phyloP scores from a whole-genome alignment of 306 rosid species.

The Abrus pulchellus region DNA sequence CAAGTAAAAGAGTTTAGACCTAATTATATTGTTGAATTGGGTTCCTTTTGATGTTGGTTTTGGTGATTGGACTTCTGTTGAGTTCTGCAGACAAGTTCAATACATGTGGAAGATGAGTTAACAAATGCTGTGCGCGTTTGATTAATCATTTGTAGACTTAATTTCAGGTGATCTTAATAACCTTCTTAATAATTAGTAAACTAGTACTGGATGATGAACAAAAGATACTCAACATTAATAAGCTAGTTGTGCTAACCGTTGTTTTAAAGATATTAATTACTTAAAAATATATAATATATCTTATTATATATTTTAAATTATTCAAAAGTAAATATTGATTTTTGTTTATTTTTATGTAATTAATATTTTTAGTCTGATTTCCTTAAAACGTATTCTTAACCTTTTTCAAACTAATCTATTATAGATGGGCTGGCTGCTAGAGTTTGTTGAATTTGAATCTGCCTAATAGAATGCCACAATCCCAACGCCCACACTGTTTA shows the following conservation, averaged over 20 bases:
- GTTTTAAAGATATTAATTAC: not conserved
- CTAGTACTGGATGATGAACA: not conserved
- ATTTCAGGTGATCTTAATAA: no score
- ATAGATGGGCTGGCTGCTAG: not conserved
- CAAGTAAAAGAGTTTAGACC: conserved; percentile 18
- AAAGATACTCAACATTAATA: not conserved
- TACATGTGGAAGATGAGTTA: no score
- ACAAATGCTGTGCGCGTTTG: no score
- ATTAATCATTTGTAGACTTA: no score
- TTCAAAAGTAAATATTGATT: not conserved
- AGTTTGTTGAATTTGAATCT: conserved; percentile 23
- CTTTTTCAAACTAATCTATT: not conserved
- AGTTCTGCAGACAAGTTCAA: conserved; percentile 24
- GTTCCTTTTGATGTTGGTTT: conserved; percentile 24
- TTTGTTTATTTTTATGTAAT: not conserved
- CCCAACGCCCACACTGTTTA: conserved; percentile 45
- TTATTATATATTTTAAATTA: not conserved
- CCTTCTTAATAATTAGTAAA: not conserved
- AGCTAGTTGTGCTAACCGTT: not conserved
- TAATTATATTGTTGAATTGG: conserved; percentile 16
- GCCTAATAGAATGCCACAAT: conserved; percentile 23
- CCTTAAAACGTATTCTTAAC: not conserved
- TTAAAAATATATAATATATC: not conserved
- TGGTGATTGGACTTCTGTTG: not conserved
- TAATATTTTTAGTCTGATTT: no score